Evolutionary conservation across 1,139 yeast genomes (phyloP), one percentile per base, ranked within the genome.

Genomic region (Suhomyces kunorum): DNA sequence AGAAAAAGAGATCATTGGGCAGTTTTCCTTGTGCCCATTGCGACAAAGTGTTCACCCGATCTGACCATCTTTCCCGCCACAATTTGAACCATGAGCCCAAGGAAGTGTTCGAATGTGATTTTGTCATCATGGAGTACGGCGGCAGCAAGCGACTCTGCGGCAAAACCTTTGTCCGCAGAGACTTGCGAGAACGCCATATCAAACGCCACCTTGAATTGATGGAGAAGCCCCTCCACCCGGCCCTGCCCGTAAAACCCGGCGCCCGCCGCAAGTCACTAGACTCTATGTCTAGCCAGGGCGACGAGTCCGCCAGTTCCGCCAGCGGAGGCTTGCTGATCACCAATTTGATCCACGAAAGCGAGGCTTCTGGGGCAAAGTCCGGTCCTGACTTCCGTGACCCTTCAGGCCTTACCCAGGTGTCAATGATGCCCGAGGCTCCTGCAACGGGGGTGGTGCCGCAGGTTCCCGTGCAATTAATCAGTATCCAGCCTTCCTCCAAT

Each of bases 51-150:
- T 71, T 71, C 42, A 58, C 69, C 22, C 51, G 77, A 18, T 60
- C 71, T 1, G 77, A 71, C 48, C 77, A 71, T 49, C 50, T 71
- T 15, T 62, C 72, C 1, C 49, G 77, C 24, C 77, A 71, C 45
- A 61, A 66, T 45, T 58, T 71, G 40, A 71, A 71, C 47, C 77
- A 71, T 45, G 67, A 65, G 32, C 69, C 72, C 5, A 60, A 60
- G 38, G 58, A 60, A 35, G 62, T 61, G 19, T 60, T 49, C 47
- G 58, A 57, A 25, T 71, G 77, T 52, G 64, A 62, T 25, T 65
- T 55, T 41, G 48, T 59, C 7, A 47, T 62, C 7, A 51, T 40
- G 36, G 65, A 60, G 27, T 53, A 52, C 24, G 62, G 41, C 19
- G 61, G 62, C 6, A 37, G 31, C 30, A 42, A 41, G 13, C 47